A percentile compares a stretch with the other conserved stretches of the same genome.
Conservation (phyloP, 768 basidiomycete species). For the Kwoniella bestiolae region DNA sequence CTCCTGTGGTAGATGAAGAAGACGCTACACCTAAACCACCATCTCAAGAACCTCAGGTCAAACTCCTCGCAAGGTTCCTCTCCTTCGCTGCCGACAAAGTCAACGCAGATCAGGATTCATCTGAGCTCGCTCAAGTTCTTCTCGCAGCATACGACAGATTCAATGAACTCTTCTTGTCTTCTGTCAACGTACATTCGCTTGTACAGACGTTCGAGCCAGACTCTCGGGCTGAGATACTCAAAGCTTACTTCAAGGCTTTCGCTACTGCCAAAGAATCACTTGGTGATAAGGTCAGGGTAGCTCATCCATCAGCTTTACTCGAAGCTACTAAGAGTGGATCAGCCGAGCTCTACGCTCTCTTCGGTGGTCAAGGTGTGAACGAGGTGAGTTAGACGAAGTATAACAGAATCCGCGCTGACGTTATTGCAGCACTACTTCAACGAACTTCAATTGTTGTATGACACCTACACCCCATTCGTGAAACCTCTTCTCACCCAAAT, state of each 20-base stretch:
- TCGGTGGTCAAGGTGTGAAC: constrained; percentile 97
- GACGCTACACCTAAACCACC: constrained; percentile 60
- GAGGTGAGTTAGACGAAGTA: constrained; percentile 68
- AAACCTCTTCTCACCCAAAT: constrained; percentile 69
- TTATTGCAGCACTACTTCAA: constrained; percentile 77
- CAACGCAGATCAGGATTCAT: constrained; percentile 61
- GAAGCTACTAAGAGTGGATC: constrained; percentile 55
- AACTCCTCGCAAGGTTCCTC: constrained; percentile 82
- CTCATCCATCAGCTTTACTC: constrained; percentile 59
- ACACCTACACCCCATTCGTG: constrained; percentile 88
- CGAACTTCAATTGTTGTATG: constrained; percentile 86
- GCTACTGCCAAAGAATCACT: constrained; percentile 67
- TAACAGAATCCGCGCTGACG: constrained; percentile 28
- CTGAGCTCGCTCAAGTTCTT: constrained; percentile 63
- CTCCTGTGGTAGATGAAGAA: constrained; percentile 65
- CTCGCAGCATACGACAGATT: constrained; percentile 77
- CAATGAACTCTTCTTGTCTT: constrained; percentile 71
- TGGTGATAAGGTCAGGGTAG: constrained; percentile 60
- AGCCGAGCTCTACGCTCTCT: constrained; percentile 77
- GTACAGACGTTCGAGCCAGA: constrained; percentile 74
- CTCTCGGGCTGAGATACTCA: constrained; percentile 73
- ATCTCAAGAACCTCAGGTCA: constrained; percentile 68
- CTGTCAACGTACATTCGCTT: constrained; percentile 80
- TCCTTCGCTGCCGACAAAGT: constrained; percentile 72
- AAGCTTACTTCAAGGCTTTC: constrained; percentile 78